Conservation (phyloP, 2,329 filamentous ascomycete genomes). For the Ramularia collo-cygni region DNA sequence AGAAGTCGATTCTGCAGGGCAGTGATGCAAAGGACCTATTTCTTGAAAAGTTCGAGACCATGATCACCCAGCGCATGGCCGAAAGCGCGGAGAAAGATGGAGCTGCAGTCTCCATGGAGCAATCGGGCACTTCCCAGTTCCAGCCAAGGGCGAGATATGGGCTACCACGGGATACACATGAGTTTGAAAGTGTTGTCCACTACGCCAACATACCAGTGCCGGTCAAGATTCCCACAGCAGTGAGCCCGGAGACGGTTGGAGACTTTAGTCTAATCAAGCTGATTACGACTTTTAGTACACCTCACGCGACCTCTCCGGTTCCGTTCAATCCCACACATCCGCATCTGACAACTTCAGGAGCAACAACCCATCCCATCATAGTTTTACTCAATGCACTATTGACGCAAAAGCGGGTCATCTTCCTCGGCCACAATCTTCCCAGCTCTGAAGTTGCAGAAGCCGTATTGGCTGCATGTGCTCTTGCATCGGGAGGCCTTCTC, state of each 20-base stretch:
- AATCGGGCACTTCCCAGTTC: slow-evolving; percentile 37
- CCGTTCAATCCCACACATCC: slow-evolving; percentile 73
- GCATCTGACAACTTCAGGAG: slow-evolving; percentile 86
- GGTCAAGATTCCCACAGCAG: slow-evolving; percentile 88
- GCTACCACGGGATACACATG: slow-evolving; percentile 88
- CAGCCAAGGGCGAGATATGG: slow-evolving; percentile 53
- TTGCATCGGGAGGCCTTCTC: slow-evolving; percentile 86
- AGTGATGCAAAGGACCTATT: slow-evolving; percentile 96
- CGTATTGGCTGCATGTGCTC: slow-evolving; percentile 91
- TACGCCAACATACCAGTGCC: slow-evolving; percentile 97
- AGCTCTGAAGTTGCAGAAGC: slow-evolving; percentile 95
- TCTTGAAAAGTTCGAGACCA: slow-evolving; percentile 92
- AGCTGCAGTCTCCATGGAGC: slow-evolving; percentile 9
- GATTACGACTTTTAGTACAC: slow-evolving; percentile 84
- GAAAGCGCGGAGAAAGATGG: slow-evolving; percentile 46
- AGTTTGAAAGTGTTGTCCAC: slow-evolving; percentile 90
- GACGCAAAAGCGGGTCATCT: slow-evolving; percentile 94
- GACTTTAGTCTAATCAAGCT: slow-evolving; percentile 97
- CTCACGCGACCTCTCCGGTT: slow-evolving; percentile 75
- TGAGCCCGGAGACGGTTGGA: slow-evolving; percentile 91
- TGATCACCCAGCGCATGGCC: slow-evolving; percentile 75
- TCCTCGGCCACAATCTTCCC: slow-evolving; percentile 88
- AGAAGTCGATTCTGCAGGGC: slow-evolving; percentile 77
- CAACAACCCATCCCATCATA: slow-evolving; percentile 87
- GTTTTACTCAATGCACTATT: slow-evolving; percentile 90